These are phyloP conservation scores for Mycena citricolor DNA, from an alignment of 1,284 basidiomycete genomes.

Conservation along the genomic window DNA sequence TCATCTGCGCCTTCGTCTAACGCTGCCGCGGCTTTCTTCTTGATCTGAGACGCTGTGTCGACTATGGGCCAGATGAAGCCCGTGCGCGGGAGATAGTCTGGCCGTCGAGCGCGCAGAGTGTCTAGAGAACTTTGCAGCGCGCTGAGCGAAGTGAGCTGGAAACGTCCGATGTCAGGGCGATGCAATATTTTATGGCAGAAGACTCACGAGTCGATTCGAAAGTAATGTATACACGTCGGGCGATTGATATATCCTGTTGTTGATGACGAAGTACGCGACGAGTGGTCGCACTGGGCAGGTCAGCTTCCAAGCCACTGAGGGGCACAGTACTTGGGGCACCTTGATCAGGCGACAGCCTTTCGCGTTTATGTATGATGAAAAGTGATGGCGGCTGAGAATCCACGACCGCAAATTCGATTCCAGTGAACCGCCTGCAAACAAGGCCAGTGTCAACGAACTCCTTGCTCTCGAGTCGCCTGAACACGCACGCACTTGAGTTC, in stretches of 20 bases:
- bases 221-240: slow-evolving; percentile 81
- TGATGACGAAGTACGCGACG: slow-evolving; percentile 81
- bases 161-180: background rate
- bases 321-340: slow-evolving; percentile 44
- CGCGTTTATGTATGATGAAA: slow-evolving; percentile 85
- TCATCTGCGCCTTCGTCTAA: slow-evolving; percentile 28
- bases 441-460: too few species aligned
- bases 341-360: slow-evolving; percentile 76
- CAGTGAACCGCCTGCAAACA: slow-evolving; percentile 84
- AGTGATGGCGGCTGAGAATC: slow-evolving; percentile 74
- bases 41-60: slow-evolving; percentile 44
- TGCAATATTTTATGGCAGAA: slow-evolving; percentile 1
- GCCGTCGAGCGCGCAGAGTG: slow-evolving; percentile 64
- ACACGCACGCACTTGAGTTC: slow-evolving; percentile 65
- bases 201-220: slow-evolving; percentile 74
- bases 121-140: slow-evolving; percentile 74
- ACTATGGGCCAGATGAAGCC: slow-evolving; percentile 80
- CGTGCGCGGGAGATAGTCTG: slow-evolving; percentile 75
- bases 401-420: slow-evolving; percentile 80
- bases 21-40: slow-evolving; percentile 43
- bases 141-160: slow-evolving; percentile 67
- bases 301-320: slow-evolving; percentile 6
- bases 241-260: slow-evolving; percentile 83
- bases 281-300: slow-evolving; percentile 60
- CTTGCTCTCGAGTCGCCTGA: slow-evolving; percentile 1